Conservation (phyloP, 2,329 filamentous ascomycete genomes). For the Pseudonectria buxi region DNA sequence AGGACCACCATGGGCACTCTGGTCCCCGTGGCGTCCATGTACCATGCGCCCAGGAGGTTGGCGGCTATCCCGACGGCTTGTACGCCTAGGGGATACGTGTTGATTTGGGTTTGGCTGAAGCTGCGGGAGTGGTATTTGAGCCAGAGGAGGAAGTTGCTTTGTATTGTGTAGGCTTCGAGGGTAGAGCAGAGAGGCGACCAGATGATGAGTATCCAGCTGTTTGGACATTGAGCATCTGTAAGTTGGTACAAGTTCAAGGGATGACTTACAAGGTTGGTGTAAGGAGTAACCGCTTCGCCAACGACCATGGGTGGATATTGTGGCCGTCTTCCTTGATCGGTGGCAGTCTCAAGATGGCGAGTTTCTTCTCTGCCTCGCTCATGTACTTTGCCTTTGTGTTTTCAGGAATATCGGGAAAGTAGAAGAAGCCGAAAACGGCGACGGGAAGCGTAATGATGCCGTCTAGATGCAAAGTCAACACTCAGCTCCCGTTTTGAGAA, state of each 20-base stretch:
- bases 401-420: constrained; percentile 24
- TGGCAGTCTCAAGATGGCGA: constrained; percentile 24
- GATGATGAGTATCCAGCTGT: constrained; percentile 30
- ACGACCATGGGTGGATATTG: constrained; percentile 23
- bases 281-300: constrained; percentile 22
- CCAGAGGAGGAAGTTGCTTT: constrained; percentile 20
- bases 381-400: constrained; percentile 28
- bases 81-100: constrained; percentile 19
- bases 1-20: constrained; percentile 11
- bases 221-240: neutral
- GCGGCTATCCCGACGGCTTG: constrained; percentile 20
- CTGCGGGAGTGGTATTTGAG: constrained; percentile 15
- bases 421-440: constrained; percentile 16
- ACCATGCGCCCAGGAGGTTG: constrained; percentile 15
- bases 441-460: constrained; percentile 18
- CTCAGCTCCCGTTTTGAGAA: too few relatives aligned
- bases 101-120: constrained; percentile 17
- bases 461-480: constrained; percentile 2
- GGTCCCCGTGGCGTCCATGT: constrained; percentile 14
- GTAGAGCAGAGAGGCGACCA: constrained; percentile 25
- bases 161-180: constrained; percentile 15
- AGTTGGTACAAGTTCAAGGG: constrained; percentile 1
- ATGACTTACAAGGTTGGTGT: constrained; percentile 22
- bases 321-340: constrained; percentile 27
- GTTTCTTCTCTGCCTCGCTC: constrained; percentile 24